Base-by-base conservation (phyloP, 2,329 filamentous ascomycete species). In the Cordyceps cicadae region DNA sequence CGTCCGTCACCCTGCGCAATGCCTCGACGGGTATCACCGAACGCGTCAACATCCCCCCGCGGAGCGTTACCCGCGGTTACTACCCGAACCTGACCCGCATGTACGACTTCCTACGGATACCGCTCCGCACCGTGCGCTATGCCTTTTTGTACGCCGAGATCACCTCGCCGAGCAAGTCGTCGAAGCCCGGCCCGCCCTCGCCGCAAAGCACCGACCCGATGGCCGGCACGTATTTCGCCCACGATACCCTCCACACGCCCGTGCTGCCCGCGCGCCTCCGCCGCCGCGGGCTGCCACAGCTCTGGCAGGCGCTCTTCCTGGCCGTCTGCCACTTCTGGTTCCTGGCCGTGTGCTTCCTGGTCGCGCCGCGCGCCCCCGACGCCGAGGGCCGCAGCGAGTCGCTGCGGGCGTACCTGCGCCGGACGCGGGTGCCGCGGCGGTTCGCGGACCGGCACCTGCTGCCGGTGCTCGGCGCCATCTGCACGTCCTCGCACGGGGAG, bases 61-160 rank as follows among this genome's bases (percentile, higher is more conserved):
- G 75, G 29, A 71, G 72, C 4, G 69, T 67, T 59, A 70, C 71
- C 0, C 70, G 67, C 8, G 73, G 75, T 21, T 86, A 81, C 68
- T 85, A 86, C 66, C 67, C 70, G 52, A 82, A 84, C 63, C 70
- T 86, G 54, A 77, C 75, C 63, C 72, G 74, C 29, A 81, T 87
- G 78, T 86, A 86, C 68, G 72, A 79, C 29, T 73, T 83, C 64
- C 70, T 87, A 3, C 76, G 73, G 2, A 72, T 86, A 14, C 70
- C 71, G 6, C 81, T 82, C 62, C 75, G 77, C 46, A 71, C 75
- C 14, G 75, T 81, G 59, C 75, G 73, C 17, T 85, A 85, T 64
- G 69, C 84, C 2, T 86, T 81, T 67, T 75, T 75, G 45, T 81
- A 85, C 61, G 75, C 79, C 32, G 21, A 34, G n/a, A 51, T 56